Conservation (phyloP, 176 grass and related monocot genomes). For the Ensete glaucum region DNA sequence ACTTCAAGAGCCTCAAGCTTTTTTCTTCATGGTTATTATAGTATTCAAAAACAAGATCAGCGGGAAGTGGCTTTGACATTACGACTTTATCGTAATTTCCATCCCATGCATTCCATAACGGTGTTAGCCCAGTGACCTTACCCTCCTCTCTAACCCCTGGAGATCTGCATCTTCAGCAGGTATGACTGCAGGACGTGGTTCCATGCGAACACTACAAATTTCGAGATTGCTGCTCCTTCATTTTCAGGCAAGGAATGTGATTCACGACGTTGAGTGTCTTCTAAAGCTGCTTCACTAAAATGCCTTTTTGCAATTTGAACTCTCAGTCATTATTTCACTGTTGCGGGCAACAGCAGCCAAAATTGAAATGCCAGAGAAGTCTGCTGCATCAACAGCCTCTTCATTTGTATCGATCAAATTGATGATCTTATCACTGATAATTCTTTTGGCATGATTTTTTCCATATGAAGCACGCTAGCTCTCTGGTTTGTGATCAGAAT, state of each 20-base stretch:
- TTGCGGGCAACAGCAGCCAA: slow-evolving; percentile 85
- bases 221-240: slow-evolving; percentile 17
- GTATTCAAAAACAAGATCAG: slow-evolving; percentile 14
- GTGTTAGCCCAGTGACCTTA: slow-evolving; percentile 67
- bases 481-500: slow-evolving; percentile 28
- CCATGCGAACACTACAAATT: slow-evolving; percentile 6
- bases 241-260: slow-evolving; percentile 23
- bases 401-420: slow-evolving; percentile 18
- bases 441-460: slow-evolving; percentile 29
- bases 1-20: not conserved
- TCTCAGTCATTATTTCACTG: slow-evolving; percentile 35
- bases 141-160: slow-evolving; percentile 12
- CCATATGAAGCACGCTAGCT: slow-evolving; percentile 26
- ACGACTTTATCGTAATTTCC: slow-evolving; percentile 12
- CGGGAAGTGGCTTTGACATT: slow-evolving; percentile 16
- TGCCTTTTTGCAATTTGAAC: slow-evolving; percentile 18
- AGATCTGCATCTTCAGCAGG: slow-evolving; percentile 19
- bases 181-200: slow-evolving; percentile 12
- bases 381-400: slow-evolving; percentile 25
- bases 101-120: slow-evolving; percentile 77
- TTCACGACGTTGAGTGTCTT: slow-evolving; percentile 8
- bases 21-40: not conserved
- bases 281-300: slow-evolving; percentile 29
- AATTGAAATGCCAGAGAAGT: slow-evolving; percentile 98
- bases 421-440: not conserved